phyloP scores from a whole-genome alignment of 2,329 filamentous ascomycete genomes.

The Fusarium sp. region DNA sequence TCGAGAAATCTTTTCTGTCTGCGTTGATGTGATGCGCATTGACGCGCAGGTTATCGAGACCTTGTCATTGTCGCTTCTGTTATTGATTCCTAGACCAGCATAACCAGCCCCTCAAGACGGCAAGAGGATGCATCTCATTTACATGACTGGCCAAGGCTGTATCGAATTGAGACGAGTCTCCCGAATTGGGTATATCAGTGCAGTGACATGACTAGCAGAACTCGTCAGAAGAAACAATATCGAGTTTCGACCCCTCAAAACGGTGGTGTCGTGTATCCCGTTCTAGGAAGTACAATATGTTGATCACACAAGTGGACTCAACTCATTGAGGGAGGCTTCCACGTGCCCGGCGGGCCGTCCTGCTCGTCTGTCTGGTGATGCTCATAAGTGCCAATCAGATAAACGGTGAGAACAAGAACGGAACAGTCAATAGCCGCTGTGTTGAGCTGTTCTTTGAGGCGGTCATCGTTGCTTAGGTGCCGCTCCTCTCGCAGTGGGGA shows the following conservation, averaged over 20 bases:
- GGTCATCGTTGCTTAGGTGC: constrained; percentile 6
- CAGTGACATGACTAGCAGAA: constrained; percentile 17
- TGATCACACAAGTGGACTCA: constrained; percentile 40
- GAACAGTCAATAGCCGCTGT: not conserved
- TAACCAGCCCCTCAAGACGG: constrained; percentile 1
- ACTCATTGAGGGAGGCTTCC: constrained; percentile 30
- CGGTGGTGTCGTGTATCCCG: constrained; percentile 28
- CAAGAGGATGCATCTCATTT: constrained; percentile 5
- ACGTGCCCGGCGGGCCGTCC: constrained; percentile 38
- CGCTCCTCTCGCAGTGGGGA: constrained; percentile 2
- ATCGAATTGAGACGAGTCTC: constrained; percentile 3
- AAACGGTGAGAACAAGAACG: constrained; percentile 1
- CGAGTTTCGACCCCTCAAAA: constrained; percentile 26
- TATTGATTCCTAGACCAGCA: constrained; percentile 22
- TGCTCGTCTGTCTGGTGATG: constrained; percentile 44
- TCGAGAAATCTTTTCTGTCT: constrained; percentile 5
- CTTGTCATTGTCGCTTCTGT: constrained; percentile 18
- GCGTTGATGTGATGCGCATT: constrained; percentile 23
- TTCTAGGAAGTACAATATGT: constrained; percentile 28
- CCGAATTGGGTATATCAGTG: constrained; percentile 6
- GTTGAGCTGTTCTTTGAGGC: constrained; percentile 24
- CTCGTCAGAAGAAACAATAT: constrained; percentile 13
- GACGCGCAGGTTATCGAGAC: constrained; percentile 12
- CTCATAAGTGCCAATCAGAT: constrained; percentile 30
- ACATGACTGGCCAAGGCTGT: constrained; percentile 6